Evolutionary conservation across 2,329 filamentous ascomycete species (phyloP).

Genomic region (Thielaviopsis musarum): DNA sequence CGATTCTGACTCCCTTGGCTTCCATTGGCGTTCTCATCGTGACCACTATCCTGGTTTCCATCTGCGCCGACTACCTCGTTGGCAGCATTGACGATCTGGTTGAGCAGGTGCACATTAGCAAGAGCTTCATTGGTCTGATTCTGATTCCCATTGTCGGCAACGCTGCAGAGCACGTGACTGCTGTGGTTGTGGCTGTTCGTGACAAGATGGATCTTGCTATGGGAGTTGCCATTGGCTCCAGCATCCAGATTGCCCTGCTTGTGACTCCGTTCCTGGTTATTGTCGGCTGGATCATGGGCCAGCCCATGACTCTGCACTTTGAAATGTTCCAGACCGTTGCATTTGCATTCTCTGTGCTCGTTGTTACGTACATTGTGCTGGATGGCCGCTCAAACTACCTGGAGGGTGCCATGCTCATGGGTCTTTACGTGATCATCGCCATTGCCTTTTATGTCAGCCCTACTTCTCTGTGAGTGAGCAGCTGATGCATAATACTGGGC

Average conservation of each 20-base stretch:
- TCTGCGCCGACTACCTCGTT: conserved; percentile 64
- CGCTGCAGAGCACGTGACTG: conserved; percentile 66
- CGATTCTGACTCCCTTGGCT: conserved; percentile 43
- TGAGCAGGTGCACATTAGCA: conserved; percentile 52
- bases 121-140: conserved; percentile 67
- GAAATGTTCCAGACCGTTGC: conserved; percentile 78
- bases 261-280: conserved; percentile 69
- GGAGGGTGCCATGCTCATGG: conserved; percentile 52
- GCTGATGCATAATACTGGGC: not conserved
- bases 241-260: conserved; percentile 67
- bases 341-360: conserved; percentile 58
- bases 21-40: conserved; percentile 50
- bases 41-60: conserved; percentile 51
- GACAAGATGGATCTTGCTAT: conserved; percentile 62
- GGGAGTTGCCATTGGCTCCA: conserved; percentile 66
- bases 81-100: conserved; percentile 60
- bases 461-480: conserved; percentile 12
- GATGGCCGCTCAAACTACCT: conserved; percentile 76
- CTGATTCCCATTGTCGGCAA: conserved; percentile 68
- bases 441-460: conserved; percentile 43
- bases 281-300: conserved; percentile 58
- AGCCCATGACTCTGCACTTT: conserved; percentile 64
- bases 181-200: conserved; percentile 60
- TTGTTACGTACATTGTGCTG: conserved; percentile 61
- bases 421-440: conserved; percentile 42